These are phyloP conservation scores for Sclerotiophoma versabilis DNA, from an alignment of 2,329 filamentous ascomycete genomes.

Conservation along the genomic window DNA sequence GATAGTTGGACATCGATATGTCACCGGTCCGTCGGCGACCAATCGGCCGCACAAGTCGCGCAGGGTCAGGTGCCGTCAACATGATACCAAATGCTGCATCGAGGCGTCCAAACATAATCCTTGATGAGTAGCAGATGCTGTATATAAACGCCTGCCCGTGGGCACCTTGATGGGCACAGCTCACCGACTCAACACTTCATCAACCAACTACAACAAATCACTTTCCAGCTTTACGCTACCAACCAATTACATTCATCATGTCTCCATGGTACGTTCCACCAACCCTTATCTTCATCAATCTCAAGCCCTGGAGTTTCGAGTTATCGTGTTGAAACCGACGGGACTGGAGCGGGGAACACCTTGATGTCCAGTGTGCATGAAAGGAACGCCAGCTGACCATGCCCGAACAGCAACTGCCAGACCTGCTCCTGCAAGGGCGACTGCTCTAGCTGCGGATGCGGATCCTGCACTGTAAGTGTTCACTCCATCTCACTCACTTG, in stretches of 20 bases:
- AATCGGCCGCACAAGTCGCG: slow-evolving; percentile 18
- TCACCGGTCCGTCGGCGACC: slow-evolving; percentile 13
- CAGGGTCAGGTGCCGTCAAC: slow-evolving; percentile 12
- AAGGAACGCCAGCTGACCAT: slow-evolving; percentile 8
- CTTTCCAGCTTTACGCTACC: slow-evolving; percentile 10
- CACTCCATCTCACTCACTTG: neutral
- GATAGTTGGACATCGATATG: slow-evolving; percentile 14
- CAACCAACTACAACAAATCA: slow-evolving; percentile 13
- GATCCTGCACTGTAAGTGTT: slow-evolving; percentile 34
- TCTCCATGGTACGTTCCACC: slow-evolving; percentile 32
- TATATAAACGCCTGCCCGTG: slow-evolving; percentile 25
- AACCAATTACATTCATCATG: slow-evolving; percentile 27
- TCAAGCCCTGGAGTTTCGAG: neutral
- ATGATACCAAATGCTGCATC: neutral
- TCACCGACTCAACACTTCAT: slow-evolving; percentile 12
- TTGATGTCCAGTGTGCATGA: slow-evolving; percentile 24
- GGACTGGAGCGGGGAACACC: slow-evolving; percentile 20
- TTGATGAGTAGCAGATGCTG: neutral
- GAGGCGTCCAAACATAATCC: neutral
- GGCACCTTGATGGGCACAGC: slow-evolving; percentile 36
- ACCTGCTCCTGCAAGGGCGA: slow-evolving; percentile 42
- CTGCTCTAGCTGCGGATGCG: slow-evolving; percentile 43
- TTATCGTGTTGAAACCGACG: neutral
- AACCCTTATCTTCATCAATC: neutral
- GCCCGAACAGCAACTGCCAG: slow-evolving; percentile 30